A percentile compares a stretch with the other conserved stretches of the same genome.
Evolutionary conservation across 163 green algal species (phyloP).

Genomic region (Scenedesmus sp.): DNA sequence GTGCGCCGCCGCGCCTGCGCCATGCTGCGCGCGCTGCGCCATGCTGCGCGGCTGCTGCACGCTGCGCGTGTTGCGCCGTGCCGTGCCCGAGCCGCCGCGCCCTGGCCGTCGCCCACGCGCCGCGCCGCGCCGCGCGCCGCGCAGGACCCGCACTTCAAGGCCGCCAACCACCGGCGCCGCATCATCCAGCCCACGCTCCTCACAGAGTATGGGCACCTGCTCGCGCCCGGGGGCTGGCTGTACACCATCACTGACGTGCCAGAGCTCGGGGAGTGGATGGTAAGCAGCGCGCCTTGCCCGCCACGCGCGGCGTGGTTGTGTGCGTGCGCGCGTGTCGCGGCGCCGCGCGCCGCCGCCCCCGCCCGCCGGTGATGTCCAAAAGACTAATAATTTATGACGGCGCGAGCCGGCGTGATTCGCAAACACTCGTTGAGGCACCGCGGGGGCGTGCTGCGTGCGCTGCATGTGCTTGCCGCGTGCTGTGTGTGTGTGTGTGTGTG

Average conservation of each 20-base stretch:
- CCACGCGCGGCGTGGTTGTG: background rate
- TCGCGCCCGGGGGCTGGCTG: conserved; percentile 83
- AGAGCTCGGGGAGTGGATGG: conserved; percentile 86
- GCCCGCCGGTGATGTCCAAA: conserved; percentile 15
- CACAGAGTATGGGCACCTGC: conserved; percentile 94
- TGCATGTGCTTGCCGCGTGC: background rate
- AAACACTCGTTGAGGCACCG: conserved; percentile 29
- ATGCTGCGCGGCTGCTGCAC: no score
- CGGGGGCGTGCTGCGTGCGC: background rate
- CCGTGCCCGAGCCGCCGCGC: no score
- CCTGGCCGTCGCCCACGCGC: no score
- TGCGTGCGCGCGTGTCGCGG: background rate
- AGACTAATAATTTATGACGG: conserved; percentile 48
- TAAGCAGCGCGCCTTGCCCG: conserved; percentile 12
- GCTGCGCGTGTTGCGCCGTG: no score
- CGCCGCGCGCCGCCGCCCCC: background rate
- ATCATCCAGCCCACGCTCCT: conserved; percentile 91
- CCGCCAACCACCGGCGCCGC: conserved; percentile 81
- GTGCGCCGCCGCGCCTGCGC: no score
- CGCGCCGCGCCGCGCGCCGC: no score
- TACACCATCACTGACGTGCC: conserved; percentile 99
- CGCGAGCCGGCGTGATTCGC: conserved; percentile 22
- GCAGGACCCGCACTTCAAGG: conserved; percentile 94
- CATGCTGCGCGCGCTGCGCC: no score
- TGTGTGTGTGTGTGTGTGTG: background rate